Evolutionary conservation across 768 basidiomycete species (phyloP).

Genomic region (Suillus plorans): DNA sequence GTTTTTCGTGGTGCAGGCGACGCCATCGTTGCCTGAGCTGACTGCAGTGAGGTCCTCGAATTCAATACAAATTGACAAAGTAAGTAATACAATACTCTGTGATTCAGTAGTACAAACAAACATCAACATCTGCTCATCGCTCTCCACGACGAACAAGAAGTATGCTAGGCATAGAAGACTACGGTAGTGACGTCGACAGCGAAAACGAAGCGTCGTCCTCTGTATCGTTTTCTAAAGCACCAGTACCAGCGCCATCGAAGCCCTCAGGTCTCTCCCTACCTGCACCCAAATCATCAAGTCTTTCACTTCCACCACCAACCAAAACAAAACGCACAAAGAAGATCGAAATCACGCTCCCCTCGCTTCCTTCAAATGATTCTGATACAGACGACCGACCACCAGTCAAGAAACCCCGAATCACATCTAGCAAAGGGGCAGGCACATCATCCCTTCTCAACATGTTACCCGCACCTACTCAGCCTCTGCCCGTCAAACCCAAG

Average conservation of each 20-base stretch:
- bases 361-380: conserved; percentile 32
- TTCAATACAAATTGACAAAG: neutral
- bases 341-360: conserved; percentile 38
- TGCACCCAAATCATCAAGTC: conserved; percentile 30
- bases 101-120: neutral
- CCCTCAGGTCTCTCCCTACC: conserved; percentile 37
- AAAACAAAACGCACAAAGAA: conserved; percentile 44
- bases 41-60: too few relatives aligned
- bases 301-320: conserved; percentile 32
- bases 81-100: neutral
- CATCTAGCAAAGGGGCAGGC: conserved; percentile 44
- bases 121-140: conserved; percentile 1
- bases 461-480: conserved; percentile 72
- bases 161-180: conserved; percentile 78
- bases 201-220: conserved; percentile 38
- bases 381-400: conserved; percentile 51
- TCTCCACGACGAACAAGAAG: conserved; percentile 9
- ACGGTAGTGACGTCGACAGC: conserved; percentile 70
- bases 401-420: conserved; percentile 57
- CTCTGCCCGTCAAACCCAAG: conserved; percentile 35
- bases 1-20: conserved; percentile 61
- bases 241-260: conserved; percentile 27
- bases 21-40: conserved; percentile 21
- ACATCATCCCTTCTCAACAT: conserved; percentile 65
- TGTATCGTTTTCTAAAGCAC: conserved; percentile 1